Conservation (phyloP, 495 filamentous ascomycete genomes). For the Hamigera avellanea region DNA sequence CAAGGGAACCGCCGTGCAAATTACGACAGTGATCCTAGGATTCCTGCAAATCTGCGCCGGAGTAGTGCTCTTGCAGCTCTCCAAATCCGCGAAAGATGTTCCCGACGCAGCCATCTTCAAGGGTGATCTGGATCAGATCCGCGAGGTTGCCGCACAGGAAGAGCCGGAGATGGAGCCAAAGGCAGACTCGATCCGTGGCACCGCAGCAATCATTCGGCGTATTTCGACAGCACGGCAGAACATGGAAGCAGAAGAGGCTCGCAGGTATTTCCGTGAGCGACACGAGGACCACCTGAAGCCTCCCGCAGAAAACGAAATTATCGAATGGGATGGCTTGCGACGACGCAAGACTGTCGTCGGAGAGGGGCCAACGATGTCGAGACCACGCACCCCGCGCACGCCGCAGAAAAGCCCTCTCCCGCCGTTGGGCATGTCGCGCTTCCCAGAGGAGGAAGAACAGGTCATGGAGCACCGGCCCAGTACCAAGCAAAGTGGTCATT, state of each 20-base stretch:
- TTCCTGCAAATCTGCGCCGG: constrained; percentile 92
- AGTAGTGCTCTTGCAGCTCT: constrained; percentile 94
- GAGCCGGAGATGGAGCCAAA: constrained; percentile 93
- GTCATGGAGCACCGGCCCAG: constrained; percentile 11
- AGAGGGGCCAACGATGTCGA: constrained; percentile 29
- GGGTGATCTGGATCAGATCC: constrained; percentile 88
- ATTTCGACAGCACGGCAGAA: constrained; percentile 66
- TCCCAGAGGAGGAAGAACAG: constrained; percentile 51
- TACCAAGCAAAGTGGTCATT: constrained; percentile 23
- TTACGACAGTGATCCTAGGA: constrained; percentile 82
- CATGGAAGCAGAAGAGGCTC: constrained; percentile 71
- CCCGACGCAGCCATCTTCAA: constrained; percentile 88
- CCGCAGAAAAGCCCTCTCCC: constrained; percentile 49
- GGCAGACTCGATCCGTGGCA: constrained; percentile 88
- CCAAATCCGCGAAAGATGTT: constrained; percentile 94
- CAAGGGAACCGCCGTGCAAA: constrained; percentile 70
- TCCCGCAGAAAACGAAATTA: constrained; percentile 60
- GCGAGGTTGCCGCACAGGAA: constrained; percentile 86
- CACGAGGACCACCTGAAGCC: constrained; percentile 59
- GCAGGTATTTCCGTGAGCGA: constrained; percentile 67
- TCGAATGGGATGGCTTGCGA: constrained; percentile 91
- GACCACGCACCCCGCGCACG: constrained; percentile 15
- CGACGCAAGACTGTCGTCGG: constrained; percentile 64
- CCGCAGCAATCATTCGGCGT: constrained; percentile 79
- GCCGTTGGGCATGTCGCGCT: constrained; percentile 78